These are phyloP conservation scores for Tricholoma saponaceum DNA, from an alignment of 768 basidiomycete genomes.

Conservation along the genomic window DNA sequence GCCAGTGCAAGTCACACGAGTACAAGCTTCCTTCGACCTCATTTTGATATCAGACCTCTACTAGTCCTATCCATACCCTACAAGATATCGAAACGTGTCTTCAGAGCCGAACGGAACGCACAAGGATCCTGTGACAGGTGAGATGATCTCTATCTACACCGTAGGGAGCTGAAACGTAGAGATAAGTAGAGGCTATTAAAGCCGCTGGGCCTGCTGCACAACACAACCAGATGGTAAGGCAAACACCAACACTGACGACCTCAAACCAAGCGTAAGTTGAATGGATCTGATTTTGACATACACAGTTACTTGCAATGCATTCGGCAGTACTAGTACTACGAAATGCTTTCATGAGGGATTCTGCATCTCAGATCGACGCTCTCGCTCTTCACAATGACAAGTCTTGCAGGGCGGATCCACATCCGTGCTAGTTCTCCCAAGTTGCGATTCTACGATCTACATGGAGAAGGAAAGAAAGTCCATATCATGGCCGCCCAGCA, in stretches of 20 bases:
- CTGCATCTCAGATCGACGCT: slow-evolving; percentile 80
- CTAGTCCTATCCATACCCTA: slow-evolving; percentile 4
- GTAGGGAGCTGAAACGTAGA: slow-evolving; percentile 91
- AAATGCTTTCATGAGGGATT: slow-evolving; percentile 87
- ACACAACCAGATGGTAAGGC: slow-evolving; percentile 18
- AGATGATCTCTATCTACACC: slow-evolving; percentile 70
- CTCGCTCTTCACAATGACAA: slow-evolving; percentile 54
- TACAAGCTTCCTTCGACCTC: slow-evolving; percentile 26
- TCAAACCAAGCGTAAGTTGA: slow-evolving; percentile 81
- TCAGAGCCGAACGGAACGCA: slow-evolving; percentile 42
- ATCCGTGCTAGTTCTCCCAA: slow-evolving; percentile 81
- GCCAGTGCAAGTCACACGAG: no score
- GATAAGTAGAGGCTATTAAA: slow-evolving; percentile 75
- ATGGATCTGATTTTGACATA: background rate
- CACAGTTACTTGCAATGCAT: background rate
- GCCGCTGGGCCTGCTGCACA: slow-evolving; percentile 31
- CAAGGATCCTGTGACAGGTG: slow-evolving; percentile 88
- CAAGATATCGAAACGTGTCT: slow-evolving; percentile 30
- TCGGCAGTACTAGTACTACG: slow-evolving; percentile 94
- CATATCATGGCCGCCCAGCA: slow-evolving; percentile 92
- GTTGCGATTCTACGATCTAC: slow-evolving; percentile 92
- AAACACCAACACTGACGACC: slow-evolving; percentile 69
- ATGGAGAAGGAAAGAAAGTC: slow-evolving; percentile 87
- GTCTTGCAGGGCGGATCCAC: slow-evolving; percentile 87
- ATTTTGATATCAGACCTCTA: slow-evolving; percentile 10